Evolutionary conservation across 805 yeast species (phyloP), one percentile per base, ranked within the genome.

Genomic region (Gaillardinia entomophila): DNA sequence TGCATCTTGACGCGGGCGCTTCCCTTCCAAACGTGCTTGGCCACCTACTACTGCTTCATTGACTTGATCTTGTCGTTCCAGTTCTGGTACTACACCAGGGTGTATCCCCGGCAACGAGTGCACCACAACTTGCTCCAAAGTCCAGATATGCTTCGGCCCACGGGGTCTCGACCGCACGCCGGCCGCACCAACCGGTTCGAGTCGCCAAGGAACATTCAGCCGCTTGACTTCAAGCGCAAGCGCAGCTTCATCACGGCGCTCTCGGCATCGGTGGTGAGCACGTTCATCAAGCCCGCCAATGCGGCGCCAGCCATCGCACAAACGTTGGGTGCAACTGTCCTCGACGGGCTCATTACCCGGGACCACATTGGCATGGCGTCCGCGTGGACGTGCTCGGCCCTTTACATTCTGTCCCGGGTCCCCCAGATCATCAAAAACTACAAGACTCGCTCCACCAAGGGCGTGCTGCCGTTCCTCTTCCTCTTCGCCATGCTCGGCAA

Each of bases 1-100:
- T 86, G 95, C 39, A 37, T 84, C 0, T 51, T 87, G 29, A 87
- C 96, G 0, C 53, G 73, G 5, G 96, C 89, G 39, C 62, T 87
- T 29, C 77, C 81, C n/a, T 89, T 88, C 57, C 97, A 88, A 52
- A 71, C 77, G 8, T 60, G 78, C 15, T 61, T 88, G 12, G 85
- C 94, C 0, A 37, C 72, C 2, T 89, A 89, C 57, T 88, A 84
- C 51, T 63, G 90, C 31, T 57, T 68, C 36, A 82, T 84, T 40
- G 97, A 89, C 56, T 33, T 71, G 16, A 62, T 85, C 8, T 63
- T 89, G 18, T 67, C 79, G 30, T 66, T 71, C 3, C 97, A 89
- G 53, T 88, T 70, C 53, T 73, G 76, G 55, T 78, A 84, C 56
- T 89, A 87, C 55, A 63, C 73, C n/a, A 42, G 45, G 31, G 53